These are phyloP conservation scores for Claviceps sp. DNA, from an alignment of 2,329 filamentous ascomycete species.

Conservation along the genomic window DNA sequence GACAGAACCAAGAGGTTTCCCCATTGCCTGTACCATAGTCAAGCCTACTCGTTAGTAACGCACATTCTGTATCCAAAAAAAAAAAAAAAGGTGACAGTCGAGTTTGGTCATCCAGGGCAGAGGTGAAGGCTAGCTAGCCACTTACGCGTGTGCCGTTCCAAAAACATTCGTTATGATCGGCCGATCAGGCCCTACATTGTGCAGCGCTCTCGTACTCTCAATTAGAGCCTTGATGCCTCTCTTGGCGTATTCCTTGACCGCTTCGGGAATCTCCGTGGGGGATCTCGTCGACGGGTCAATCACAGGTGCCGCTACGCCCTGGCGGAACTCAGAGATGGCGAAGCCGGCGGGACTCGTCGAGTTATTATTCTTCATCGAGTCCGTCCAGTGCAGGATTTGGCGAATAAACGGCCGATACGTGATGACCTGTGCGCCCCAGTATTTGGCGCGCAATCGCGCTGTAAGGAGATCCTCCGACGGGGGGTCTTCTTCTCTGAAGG, in stretches of 20 bases:
- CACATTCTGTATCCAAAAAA: not conserved
- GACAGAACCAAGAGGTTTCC: constrained; percentile 87
- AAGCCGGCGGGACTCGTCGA: constrained; percentile 20
- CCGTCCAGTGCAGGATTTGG: constrained; percentile 38
- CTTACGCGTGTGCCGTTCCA: constrained; percentile 91
- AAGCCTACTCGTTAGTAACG: not conserved
- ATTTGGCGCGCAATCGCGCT: constrained; percentile 81
- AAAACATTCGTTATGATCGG: constrained; percentile 92
- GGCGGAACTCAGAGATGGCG: constrained; percentile 21
- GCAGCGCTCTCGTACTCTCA: constrained; percentile 73
- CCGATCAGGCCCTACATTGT: constrained; percentile 47
- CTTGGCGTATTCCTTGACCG: constrained; percentile 40
- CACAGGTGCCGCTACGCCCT: constrained; percentile 22
- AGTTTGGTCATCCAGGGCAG: too few species aligned
- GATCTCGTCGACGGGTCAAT: constrained; percentile 24
- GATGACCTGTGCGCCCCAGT: constrained; percentile 84
- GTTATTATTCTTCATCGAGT: constrained; percentile 23
- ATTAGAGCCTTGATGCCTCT: constrained; percentile 63
- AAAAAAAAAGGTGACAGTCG: not conserved
- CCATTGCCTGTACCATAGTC: constrained; percentile 59
- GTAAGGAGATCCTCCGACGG: constrained; percentile 66
- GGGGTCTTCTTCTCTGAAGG: constrained; percentile 52
- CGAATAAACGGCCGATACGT: constrained; percentile 67
- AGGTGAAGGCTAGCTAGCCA: constrained; percentile 12
- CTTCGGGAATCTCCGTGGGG: constrained; percentile 26